Conservation (phyloP, 176 grass and related monocot species). For the Oryza brachyantha region DNA sequence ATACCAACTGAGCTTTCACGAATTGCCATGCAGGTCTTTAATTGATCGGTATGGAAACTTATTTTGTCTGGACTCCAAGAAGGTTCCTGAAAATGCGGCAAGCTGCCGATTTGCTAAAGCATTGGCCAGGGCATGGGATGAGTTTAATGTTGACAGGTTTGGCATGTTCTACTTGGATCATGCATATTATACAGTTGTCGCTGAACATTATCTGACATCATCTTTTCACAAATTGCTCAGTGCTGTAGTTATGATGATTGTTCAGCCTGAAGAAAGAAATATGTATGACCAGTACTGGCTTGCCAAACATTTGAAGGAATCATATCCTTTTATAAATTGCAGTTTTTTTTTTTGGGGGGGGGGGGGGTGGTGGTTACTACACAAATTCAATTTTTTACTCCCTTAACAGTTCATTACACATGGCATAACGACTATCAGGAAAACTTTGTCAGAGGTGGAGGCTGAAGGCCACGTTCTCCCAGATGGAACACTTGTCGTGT, state of each 20-base stretch:
- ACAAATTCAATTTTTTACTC: slow-evolving; percentile 25
- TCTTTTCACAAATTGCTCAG: slow-evolving; percentile 40
- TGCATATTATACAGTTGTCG: slow-evolving; percentile 15
- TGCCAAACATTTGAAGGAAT: slow-evolving; percentile 65
- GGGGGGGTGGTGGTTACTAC: not conserved
- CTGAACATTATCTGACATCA: slow-evolving; percentile 19
- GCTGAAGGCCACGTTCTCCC: slow-evolving; percentile 70
- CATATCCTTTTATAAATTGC: slow-evolving; percentile 72
- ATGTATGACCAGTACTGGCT: slow-evolving; percentile 99
- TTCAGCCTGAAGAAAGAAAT: slow-evolving; percentile 92
- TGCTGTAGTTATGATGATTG: slow-evolving; percentile 88
- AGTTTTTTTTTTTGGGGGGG: not conserved
- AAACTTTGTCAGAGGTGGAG: slow-evolving; percentile 88
- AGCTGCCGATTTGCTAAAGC: slow-evolving; percentile 57
- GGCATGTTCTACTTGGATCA: slow-evolving; percentile 25
- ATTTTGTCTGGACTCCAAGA: slow-evolving; percentile 60
- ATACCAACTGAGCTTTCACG: not conserved
- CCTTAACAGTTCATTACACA: slow-evolving; percentile 77
- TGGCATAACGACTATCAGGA: slow-evolving; percentile 81
- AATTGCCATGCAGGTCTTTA: slow-evolving; percentile 61
- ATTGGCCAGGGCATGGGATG: slow-evolving; percentile 72
- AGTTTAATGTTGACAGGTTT: slow-evolving; percentile 74
- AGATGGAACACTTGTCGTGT: slow-evolving; percentile 82
- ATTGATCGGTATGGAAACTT: slow-evolving; percentile 54
- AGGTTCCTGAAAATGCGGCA: slow-evolving; percentile 73